Base-by-base conservation (phyloP, 768 basidiomycete genomes). In the Hysterangium stoloniferum region DNA sequence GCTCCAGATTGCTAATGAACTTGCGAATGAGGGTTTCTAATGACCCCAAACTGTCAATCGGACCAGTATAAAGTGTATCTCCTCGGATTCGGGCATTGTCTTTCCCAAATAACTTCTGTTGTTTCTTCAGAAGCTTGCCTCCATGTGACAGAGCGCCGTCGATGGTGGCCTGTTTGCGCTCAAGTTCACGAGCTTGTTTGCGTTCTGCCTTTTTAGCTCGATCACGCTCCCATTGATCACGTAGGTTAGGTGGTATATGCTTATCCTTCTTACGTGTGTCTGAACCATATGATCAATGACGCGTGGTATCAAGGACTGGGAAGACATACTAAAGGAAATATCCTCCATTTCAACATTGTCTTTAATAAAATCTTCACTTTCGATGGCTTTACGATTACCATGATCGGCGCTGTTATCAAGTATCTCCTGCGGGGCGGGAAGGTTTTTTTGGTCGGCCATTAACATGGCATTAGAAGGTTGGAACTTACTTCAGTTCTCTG, bases 201-300 rank as follows among this genome's bases (percentile, higher is more conserved):
- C 70, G 63, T 51, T 82, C 80, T 0, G 89, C 89, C 62, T 96
- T 98, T 69, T 82, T 85, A 45, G 71, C 67, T 1, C 91, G 87
- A 61, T 97, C 94, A 41, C 76, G 75, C 38, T 79, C 77, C 91
- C 91, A 96, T 52, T 80, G 82, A 0, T 67, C 75, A 46, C 70
- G 73, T 6, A 96, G 71, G 5, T 80, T 74, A 1, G 68, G 58
- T 0, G 86, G 78, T 9, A 86, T 57, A 40, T 69, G 66, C 54
- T 70, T 75, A 51, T 71, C 58, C 58, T 82, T 79, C 58, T 77
- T 80, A 27, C 67, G 66, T 53, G 27, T 28, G 32, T 71, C 75
- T 61, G 59, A 68, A 7, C 15, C 13, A 8, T 70, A 55, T 15
- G 27, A 50, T 22, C 32, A 45, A 9, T 11, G 19, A 12, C 17